Percentiles rank a stretch among this genome's conserved stretches.
These are phyloP conservation scores for Spatholobus suberectus DNA, from an alignment of 306 rosid species.

Conservation along the genomic window DNA sequence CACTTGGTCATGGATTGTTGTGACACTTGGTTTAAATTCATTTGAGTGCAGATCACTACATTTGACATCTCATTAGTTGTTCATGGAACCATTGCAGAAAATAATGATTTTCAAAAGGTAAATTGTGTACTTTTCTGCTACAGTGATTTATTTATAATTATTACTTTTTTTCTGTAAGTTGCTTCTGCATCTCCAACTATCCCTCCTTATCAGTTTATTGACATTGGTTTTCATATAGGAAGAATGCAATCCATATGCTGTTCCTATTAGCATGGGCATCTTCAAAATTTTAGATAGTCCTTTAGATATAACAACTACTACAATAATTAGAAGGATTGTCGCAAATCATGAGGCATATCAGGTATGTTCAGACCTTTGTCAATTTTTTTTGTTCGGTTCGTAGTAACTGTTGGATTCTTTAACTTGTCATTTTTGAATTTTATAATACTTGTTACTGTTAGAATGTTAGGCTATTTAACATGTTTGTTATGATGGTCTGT, in stretches of 20 bases:
- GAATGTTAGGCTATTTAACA: not conserved
- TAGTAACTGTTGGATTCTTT: not conserved
- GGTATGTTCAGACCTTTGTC: slow-evolving; percentile 51
- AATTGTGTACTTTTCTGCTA: slow-evolving; percentile 18
- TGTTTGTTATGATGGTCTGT: not conserved
- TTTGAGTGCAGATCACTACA: slow-evolving; percentile 75
- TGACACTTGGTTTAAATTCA: slow-evolving; percentile 37
- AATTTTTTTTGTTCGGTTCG: not conserved
- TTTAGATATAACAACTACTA: slow-evolving; percentile 81
- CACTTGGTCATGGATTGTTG: not conserved
- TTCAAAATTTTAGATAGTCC: slow-evolving; percentile 83
- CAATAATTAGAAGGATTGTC: slow-evolving; percentile 88
- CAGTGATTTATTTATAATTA: slow-evolving; percentile 24
- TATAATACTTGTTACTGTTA: not conserved
- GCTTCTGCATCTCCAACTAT: not conserved
- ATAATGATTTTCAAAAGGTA: slow-evolving; percentile 89
- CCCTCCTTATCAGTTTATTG: slow-evolving; percentile 26
- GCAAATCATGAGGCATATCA: slow-evolving; percentile 93
- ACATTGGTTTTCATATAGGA: slow-evolving; percentile 59
- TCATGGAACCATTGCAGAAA: slow-evolving; percentile 91
- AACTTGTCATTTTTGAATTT: not conserved
- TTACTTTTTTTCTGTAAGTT: not conserved
- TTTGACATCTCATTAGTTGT: slow-evolving; percentile 89
- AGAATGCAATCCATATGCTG: slow-evolving; percentile 76
- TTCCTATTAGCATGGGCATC: slow-evolving; percentile 89